Evolutionary conservation across 1,139 yeast genomes (phyloP), one percentile per base, ranked within the genome.

Genomic region (Candida tropicalis): DNA sequence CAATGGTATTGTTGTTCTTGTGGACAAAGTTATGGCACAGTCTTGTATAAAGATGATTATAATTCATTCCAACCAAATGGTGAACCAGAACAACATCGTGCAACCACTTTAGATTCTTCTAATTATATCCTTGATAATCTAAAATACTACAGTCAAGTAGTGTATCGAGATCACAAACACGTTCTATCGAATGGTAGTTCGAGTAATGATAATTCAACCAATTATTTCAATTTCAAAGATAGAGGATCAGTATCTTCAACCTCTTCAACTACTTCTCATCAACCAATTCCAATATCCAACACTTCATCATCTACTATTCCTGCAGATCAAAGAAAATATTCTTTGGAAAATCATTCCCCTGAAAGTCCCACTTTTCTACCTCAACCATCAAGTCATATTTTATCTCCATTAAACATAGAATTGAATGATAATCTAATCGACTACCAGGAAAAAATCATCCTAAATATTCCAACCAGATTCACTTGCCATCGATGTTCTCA

Each of bases 1-100:
- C 80, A 75, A 50, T 75, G 81, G 81, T 75, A 73, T 53, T 75
- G 81, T 47, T 75, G 81, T 49, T 71, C 72, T 31, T 75, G 81
- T 54, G 80, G 79, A n/a, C 71, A 73, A 50, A 63, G 76, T 41
- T 72, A 73, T 49, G 81, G 81, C 2, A 62, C 71, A 13, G 64
- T 75, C 5, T 57, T 64, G 23, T 65, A 61, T 44, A 63, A 61
- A 38, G 61, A 60, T 15, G 50, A 35, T 32, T 26, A 27, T 29
- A 23, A 31, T 7, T 17, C 38, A 16, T 32, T 11, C 16, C 22
- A 31, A 22, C 41, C 31, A n/a, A 32, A 18, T 13, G 41, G 39
- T 8, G 39, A 33, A 35, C 34, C 31, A 16, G 28, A 26, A 17
- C 33, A 26, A 18, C 23, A 36, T 18, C 39, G 39, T 9, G 33